phyloP scores from a whole-genome alignment of 2,329 filamentous ascomycete genomes.

The Parastagonospora avenae region DNA sequence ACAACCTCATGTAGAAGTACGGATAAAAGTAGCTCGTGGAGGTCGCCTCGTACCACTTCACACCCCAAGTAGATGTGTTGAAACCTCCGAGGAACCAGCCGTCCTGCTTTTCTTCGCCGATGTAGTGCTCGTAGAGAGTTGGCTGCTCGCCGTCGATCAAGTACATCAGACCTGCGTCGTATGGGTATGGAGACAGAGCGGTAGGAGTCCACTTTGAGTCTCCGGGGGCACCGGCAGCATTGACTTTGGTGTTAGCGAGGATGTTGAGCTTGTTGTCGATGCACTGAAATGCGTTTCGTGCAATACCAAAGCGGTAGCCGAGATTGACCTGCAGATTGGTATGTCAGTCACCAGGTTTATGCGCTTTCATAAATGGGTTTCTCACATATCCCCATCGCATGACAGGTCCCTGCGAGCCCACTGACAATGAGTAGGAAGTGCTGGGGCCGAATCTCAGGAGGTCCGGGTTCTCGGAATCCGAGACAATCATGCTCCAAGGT shows the following conservation, averaged over 20 bases:
- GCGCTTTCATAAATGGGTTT: background rate
- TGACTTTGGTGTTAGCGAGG: constrained; percentile 12
- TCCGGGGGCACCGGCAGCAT: constrained; percentile 12
- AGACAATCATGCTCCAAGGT: constrained; percentile 14
- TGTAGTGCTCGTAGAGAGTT: constrained; percentile 25
- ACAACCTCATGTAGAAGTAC: constrained; percentile 19
- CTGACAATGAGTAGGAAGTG: constrained; percentile 9
- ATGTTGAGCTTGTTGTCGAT: constrained; percentile 10
- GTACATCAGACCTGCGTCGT: constrained; percentile 21
- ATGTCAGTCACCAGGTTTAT: constrained; percentile 1
- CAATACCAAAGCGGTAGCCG: constrained; percentile 16
- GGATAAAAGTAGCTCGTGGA: constrained; percentile 8
- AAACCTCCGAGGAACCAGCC: constrained; percentile 25
- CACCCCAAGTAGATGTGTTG: constrained; percentile 25
- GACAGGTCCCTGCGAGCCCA: constrained; percentile 10
- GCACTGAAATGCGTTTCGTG: constrained; percentile 22
- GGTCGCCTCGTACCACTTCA: constrained; percentile 16
- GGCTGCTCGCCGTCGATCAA: constrained; percentile 18
- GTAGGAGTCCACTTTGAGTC: constrained; percentile 17
- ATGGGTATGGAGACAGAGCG: constrained; percentile 14
- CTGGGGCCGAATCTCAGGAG: constrained; percentile 18
- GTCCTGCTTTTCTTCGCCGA: constrained; percentile 22
- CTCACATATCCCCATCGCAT: constrained; percentile 20
- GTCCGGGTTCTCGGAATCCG: constrained; percentile 19
- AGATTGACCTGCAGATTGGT: constrained; percentile 18